A percentile compares a stretch with the other conserved stretches of the same genome.
Conservation (phyloP, 148 eudicot genomes). For the Vaccinium corymbosum region DNA sequence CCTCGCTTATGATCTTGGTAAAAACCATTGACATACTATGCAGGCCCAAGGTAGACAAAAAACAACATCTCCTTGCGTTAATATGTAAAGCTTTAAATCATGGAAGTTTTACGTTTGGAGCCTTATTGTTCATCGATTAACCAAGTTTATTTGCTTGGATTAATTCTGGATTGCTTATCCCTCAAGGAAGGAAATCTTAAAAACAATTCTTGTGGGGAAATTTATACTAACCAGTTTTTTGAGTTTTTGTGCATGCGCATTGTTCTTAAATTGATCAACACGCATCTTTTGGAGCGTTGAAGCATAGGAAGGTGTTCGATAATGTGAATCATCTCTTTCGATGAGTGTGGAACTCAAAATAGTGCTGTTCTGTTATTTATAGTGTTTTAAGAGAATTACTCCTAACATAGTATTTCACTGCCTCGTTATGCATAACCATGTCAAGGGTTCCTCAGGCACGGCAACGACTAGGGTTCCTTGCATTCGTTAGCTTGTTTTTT, state of each 20-base stretch:
- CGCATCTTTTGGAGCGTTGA: not conserved
- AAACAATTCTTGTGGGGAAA: not conserved
- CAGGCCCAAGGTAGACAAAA: not conserved
- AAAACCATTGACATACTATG: not conserved
- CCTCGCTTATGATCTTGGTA: not conserved
- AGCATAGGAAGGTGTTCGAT: not conserved
- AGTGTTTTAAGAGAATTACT: not conserved
- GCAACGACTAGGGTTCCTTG: too few species aligned
- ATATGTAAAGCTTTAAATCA: not conserved
- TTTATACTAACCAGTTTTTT: too few species aligned
- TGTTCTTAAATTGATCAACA: not conserved
- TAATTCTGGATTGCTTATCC: not conserved
- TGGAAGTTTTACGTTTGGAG: not conserved
- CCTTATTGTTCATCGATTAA: not conserved
- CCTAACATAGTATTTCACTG: not conserved
- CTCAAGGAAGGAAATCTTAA: not conserved
- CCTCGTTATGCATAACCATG: too few species aligned
- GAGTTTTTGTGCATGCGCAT: too few species aligned
- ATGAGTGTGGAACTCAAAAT: not conserved
- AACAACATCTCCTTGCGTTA: not conserved
- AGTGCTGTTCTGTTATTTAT: not conserved
- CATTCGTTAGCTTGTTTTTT: too few species aligned
- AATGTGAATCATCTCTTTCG: not conserved
- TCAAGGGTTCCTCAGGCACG: too few species aligned
- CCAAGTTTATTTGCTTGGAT: not conserved